Base-by-base conservation (phyloP, 2,329 filamentous ascomycete species). In the Phyllosticta paracitricarpa region DNA sequence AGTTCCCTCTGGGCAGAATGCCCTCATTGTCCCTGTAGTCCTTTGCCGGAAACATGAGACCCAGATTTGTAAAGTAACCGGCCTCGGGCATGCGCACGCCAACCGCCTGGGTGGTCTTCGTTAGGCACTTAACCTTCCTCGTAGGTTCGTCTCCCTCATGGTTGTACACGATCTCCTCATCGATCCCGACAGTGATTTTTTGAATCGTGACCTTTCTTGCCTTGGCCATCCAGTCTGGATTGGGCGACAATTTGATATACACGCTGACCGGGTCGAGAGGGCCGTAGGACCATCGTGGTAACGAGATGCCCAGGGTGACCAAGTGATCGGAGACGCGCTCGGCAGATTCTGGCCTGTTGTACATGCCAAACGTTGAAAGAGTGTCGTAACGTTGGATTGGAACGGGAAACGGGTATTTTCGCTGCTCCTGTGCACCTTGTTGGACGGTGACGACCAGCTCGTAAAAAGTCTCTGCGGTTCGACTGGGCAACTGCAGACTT, bases 141-240 rank as follows among this genome's bases (percentile, higher is more conserved):
- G 89, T 89, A 28, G 92, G 91, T 72, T 97, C 94, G 70, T 97
- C 94, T 56, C 94, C 94, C 75, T 97, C 93, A 30, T 94, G 94
- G 66, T 99, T 97, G 76, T 89, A 99, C n/a, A 94, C 95, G 63
- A 97, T 96, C 72, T 97, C 93, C 75, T 99, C 94, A 71, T 97
- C 94, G 67, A 99, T 95, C 12, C 86, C 85, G 52, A 97, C 86
- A 1, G 91, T 96, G 67, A 99, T 94, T 70, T 94, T 94, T 70
- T 92, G 88, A 70, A 99, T 95, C 53, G 90, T 93, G 59, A 97
- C 92, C 71, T 89, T 89, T 72, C 87, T 90, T 56, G 93, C 92
- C 75, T 97, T 97, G 71, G 78, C 85, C 73, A 94, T 79, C 89
- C 90, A 97, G 73, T 97, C 91, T 30, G 87, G 86, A 68, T 97